These are phyloP conservation scores for Sugiyamaella smithiae DNA, from an alignment of 805 yeast species.

Conservation along the genomic window DNA sequence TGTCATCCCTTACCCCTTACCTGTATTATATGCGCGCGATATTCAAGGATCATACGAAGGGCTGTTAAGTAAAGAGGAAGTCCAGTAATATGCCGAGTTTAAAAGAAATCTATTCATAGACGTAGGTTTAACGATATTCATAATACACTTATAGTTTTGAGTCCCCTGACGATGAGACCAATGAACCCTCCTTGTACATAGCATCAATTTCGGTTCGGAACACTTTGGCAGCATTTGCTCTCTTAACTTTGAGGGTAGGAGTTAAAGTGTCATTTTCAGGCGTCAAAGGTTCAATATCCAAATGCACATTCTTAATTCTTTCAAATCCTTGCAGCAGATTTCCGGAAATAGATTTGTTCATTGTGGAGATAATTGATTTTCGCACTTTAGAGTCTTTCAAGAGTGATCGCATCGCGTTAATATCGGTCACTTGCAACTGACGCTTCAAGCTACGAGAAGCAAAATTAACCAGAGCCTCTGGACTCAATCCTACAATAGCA, in stretches of 20 bases:
- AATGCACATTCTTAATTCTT: slow-evolving; percentile 51
- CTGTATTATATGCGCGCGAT: no score
- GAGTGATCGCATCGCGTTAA: slow-evolving; percentile 30
- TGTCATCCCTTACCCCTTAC: no score
- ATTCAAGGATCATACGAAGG: no score
- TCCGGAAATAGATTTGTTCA: slow-evolving; percentile 39
- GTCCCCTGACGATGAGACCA: slow-evolving; percentile 5
- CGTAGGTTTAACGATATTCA: no score
- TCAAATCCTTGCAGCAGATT: slow-evolving; percentile 59
- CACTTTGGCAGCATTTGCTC: slow-evolving; percentile 47
- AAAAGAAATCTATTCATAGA: no score
- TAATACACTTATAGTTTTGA: slow-evolving; percentile 5
- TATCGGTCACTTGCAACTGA: slow-evolving; percentile 31
- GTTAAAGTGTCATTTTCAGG: slow-evolving; percentile 62
- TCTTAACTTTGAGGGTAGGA: slow-evolving; percentile 61
- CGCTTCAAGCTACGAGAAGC: slow-evolving; percentile 29
- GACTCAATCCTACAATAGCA: slow-evolving; percentile 61
- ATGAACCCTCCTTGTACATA: slow-evolving; percentile 50
- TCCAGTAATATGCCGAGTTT: no score
- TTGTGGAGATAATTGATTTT: slow-evolving; percentile 35
- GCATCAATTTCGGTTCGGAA: slow-evolving; percentile 41
- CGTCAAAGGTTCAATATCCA: slow-evolving; percentile 58
- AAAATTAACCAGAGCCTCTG: slow-evolving; percentile 40
- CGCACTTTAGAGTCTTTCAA: slow-evolving; percentile 39
- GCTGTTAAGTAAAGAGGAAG: no score